Evolutionary conservation across 1,284 basidiomycete species (phyloP).

Genomic region (Cryptococcus maquisensis): DNA sequence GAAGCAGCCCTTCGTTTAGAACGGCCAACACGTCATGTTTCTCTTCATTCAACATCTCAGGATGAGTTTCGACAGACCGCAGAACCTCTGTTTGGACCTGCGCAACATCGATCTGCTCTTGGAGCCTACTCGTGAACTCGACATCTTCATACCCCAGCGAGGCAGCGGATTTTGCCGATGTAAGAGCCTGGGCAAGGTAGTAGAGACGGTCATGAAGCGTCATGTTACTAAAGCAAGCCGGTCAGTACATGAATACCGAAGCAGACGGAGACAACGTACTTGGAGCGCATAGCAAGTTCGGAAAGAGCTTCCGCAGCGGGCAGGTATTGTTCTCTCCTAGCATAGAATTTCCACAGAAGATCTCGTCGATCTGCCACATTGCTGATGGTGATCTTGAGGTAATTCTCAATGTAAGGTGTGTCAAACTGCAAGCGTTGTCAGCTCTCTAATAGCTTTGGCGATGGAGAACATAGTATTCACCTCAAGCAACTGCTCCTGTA

Average conservation of each 20-base stretch:
- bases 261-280: constrained; percentile 54
- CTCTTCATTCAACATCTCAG: constrained; percentile 46
- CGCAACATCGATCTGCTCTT: constrained; percentile 95
- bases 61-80: constrained; percentile 46
- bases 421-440: constrained; percentile 25
- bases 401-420: constrained; percentile 63
- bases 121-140: constrained; percentile 83
- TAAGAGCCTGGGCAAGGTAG: constrained; percentile 87
- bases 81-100: constrained; percentile 87
- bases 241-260: neutral
- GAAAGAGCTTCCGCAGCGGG: constrained; percentile 82
- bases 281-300: constrained; percentile 77
- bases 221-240: constrained; percentile 52
- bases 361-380: constrained; percentile 65
- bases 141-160: constrained; percentile 70
- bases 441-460: neutral
- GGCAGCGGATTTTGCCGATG: constrained; percentile 91
- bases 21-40: constrained; percentile 62
- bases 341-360: constrained; percentile 94
- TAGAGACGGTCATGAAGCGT: constrained; percentile 70
- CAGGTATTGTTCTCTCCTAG: constrained; percentile 78
- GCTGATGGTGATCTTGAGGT: constrained; percentile 55
- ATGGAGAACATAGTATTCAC: constrained; percentile 50
- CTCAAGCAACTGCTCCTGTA: constrained; percentile 85
- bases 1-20: constrained; percentile 52